Evolutionary conservation across 164 flowering plant species (phyloP), one percentile per base, ranked within the genome.

Genomic region (Nymphaea colorata): DNA sequence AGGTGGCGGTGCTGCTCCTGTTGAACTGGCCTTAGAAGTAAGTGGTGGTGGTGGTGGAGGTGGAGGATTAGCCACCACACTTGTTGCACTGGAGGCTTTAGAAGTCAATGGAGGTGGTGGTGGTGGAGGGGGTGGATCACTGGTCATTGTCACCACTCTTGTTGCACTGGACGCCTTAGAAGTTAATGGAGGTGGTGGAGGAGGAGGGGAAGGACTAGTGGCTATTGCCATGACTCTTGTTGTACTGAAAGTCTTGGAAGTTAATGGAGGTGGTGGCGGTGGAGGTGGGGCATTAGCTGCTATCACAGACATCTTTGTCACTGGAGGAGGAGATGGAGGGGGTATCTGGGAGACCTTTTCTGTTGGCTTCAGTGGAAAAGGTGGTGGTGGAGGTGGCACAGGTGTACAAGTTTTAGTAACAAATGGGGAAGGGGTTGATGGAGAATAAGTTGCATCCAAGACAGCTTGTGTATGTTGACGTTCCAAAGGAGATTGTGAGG

Each of bases 41-140:
- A 14, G 10, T 61, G 57, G 61, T 15, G 82, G 81, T 59, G 81
- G 83, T 14, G 80, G 81, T n/a, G 83, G 80, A 53, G 85, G 76
- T 59, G 84, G 76, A 55, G 67, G 64, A 10, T 51, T 53, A 63
- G 76, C 17, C 4, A 43, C 16, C 15, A 41, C 74, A 57, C 67
- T 71, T 71, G 44, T 25, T 25, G 36, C 36, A 25, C 36, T 25
- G 36, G 36, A 25, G 1, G 36, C 36, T 1, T 25, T 25, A 25
- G 36, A 25, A 25, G 36, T 25, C 36, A 25, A 25, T 25, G 36
- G 36, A 59, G 66, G 70, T 8, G 66, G 77, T 59, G 81, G 73
- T 6, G 75, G 66, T 43, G 83, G 80, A 53, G 85, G 76, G 57
- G 84, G 76, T 61, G 67, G 64, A 10, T 51, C 59, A 63, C 64